Evolutionary conservation across 2,329 filamentous ascomycete genomes (phyloP).

Genomic region (Uncinocarpus reesii): DNA sequence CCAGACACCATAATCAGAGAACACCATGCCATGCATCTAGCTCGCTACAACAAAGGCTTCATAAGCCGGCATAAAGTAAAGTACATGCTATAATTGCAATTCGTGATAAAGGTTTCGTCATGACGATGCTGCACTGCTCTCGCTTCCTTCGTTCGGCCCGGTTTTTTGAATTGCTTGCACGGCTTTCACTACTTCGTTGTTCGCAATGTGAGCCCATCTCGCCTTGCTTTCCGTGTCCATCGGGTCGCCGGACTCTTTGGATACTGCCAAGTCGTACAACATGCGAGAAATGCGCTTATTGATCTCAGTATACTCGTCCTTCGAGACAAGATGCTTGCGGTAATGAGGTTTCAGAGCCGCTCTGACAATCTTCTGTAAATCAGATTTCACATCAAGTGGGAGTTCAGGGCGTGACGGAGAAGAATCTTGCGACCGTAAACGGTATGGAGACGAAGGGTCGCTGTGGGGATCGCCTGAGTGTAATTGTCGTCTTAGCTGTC

Average conservation of each 20-base stretch:
- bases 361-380: slow-evolving; percentile 80
- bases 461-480: slow-evolving; percentile 15
- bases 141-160: slow-evolving; percentile 15
- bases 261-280: slow-evolving; percentile 61
- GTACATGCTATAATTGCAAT: slow-evolving; percentile 2
- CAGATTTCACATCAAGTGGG: slow-evolving; percentile 74
- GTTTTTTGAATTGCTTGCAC: slow-evolving; percentile 38
- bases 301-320: slow-evolving; percentile 84
- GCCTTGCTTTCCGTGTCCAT: slow-evolving; percentile 57
- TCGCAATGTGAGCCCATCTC: slow-evolving; percentile 66
- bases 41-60: background rate
- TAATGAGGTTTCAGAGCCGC: slow-evolving; percentile 73
- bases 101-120: slow-evolving; percentile 2
- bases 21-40: slow-evolving; percentile 7
- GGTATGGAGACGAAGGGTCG: slow-evolving; percentile 39
- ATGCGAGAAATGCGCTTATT: slow-evolving; percentile 81
- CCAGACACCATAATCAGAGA: slow-evolving; percentile 3
- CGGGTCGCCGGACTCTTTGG: slow-evolving; percentile 33
- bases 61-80: background rate
- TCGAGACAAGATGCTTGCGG: slow-evolving; percentile 64
- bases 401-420: slow-evolving; percentile 59
- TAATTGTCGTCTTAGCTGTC: slow-evolving; percentile 12
- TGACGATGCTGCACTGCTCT: slow-evolving; percentile 15
- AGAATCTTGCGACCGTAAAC: slow-evolving; percentile 47
- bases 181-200: slow-evolving; percentile 66